Conservation (phyloP, 768 basidiomycete genomes). For the Postia placenta region DNA sequence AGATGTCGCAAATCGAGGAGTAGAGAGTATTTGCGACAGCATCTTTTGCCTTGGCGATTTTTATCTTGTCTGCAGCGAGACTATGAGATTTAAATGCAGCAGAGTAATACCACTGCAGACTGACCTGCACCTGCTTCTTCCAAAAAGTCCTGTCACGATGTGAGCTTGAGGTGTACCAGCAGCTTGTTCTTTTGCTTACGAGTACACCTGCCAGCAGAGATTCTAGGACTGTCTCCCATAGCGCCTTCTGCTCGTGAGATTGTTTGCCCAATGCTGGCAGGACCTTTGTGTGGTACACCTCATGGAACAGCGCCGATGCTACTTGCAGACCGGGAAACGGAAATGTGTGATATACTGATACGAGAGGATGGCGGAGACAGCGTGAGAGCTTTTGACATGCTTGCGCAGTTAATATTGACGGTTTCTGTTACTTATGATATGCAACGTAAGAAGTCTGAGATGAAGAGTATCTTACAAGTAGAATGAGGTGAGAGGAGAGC, state of each 20-base stretch:
- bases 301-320: constrained; percentile 33
- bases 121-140: constrained; percentile 27
- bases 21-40: constrained; percentile 24
- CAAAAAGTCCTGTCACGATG: constrained; percentile 19
- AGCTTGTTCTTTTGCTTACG: constrained; percentile 27
- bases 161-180: too few species aligned
- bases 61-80: not conserved
- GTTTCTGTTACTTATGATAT: constrained; percentile 26
- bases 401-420: constrained; percentile 30
- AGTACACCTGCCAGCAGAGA: constrained; percentile 49
- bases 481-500: constrained; percentile 34
- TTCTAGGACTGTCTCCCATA: constrained; percentile 42
- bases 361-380: constrained; percentile 36
- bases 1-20: constrained; percentile 31
- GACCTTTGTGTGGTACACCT: constrained; percentile 34
- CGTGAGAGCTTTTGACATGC: constrained; percentile 32
- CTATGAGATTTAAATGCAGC: not conserved
- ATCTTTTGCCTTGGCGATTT: constrained; percentile 15
- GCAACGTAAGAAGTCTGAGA: not conserved
- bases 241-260: constrained; percentile 15
- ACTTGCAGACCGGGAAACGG: constrained; percentile 35
- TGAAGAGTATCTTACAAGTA: constrained; percentile 32
- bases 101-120: constrained; percentile 1
- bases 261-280: constrained; percentile 17
- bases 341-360: constrained; percentile 38